Evolutionary conservation across 176 grass and related monocot genomes (phyloP), one percentile per base, ranked within the genome.

Genomic region (Stipa capillata): DNA sequence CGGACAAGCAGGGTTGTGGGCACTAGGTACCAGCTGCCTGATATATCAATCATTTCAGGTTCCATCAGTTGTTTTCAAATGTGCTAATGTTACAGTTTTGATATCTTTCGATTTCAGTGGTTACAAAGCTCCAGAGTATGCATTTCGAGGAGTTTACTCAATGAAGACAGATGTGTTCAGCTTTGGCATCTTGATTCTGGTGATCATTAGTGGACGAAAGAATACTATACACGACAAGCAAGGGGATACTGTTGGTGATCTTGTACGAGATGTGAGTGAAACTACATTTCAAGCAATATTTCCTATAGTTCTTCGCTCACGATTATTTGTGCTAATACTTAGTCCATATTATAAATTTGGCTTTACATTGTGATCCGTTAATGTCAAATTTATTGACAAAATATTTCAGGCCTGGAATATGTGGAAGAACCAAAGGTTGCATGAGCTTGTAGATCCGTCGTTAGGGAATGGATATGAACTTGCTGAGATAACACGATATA

Each of bases 151-250:
- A 17, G 2, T 82, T 42, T 88, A 88, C 43, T 91, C 85, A 4
- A 6, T 79, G 9, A 91, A 88, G 85, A 85, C 85, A 12, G 85
- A 91, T 42, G 90, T 79, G 4, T 91, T 91, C 41, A 91, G 90
- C 60, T 91, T 91, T 3, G 85, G 85, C 1, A 42, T 91, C 3
- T 27, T 74, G 29, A 51, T 73, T 79, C 77, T 91, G 9, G 85
- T 48, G 69, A 88, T 74, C 25, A 66, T 91, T 1, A 88, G 49
- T 16, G 78, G 90, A 23, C 44, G 51, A 56, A 88, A 69, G 58
- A 91, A 88, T 55, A 74, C 15, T 24, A 68, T 84, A 24, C 11
- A 59, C 2, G 29, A 74, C 11, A n/a, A 55, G 16, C 69, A 37
- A 55, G 90, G 65, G 24, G 78, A 88, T 61, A 72, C 73, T 39